These are phyloP conservation scores for Vitellaria paradoxa DNA, from an alignment of 179 eudicot genomes.

Conservation along the genomic window DNA sequence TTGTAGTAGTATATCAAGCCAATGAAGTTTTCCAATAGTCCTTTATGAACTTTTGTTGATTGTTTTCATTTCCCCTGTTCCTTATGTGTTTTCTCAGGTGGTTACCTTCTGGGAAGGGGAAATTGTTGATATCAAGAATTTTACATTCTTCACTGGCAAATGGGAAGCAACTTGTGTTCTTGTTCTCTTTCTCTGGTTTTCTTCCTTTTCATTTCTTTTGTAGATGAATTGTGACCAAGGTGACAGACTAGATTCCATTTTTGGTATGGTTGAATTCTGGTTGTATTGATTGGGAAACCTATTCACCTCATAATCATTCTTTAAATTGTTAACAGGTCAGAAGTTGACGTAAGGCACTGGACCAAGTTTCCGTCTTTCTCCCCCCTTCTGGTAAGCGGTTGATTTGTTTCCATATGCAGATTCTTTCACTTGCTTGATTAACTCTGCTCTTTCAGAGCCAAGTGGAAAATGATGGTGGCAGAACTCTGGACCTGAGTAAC, in stretches of 20 bases:
- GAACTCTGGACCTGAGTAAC: conserved; percentile 77
- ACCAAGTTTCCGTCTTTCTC: conserved; percentile 84
- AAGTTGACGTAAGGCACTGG: conserved; percentile 95
- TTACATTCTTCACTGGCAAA: conserved; percentile 88
- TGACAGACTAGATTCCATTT: not conserved
- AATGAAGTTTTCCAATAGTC: no score
- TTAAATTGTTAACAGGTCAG: conserved; percentile 44
- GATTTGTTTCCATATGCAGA: not conserved
- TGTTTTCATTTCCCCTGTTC: no score
- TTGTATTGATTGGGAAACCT: not conserved
- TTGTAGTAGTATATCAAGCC: no score
- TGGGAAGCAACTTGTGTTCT: conserved; percentile 92
- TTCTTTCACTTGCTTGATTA: conserved; percentile 10
- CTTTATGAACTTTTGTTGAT: no score
- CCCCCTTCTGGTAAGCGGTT: conserved; percentile 58
- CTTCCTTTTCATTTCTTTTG: not conserved
- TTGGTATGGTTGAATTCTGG: not conserved
- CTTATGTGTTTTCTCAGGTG: conserved; percentile 46
- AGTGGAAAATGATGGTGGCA: conserved; percentile 91
- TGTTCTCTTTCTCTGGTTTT: not conserved
- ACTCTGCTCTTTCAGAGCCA: conserved; percentile 50
- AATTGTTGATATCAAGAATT: conserved; percentile 87
- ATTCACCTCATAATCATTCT: not conserved
- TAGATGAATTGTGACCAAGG: not conserved
- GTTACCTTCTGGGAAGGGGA: conserved; percentile 99